Evolutionary conservation across 192 early-diverging fungal species (phyloP).

Genomic region (Physocladia obscura): DNA sequence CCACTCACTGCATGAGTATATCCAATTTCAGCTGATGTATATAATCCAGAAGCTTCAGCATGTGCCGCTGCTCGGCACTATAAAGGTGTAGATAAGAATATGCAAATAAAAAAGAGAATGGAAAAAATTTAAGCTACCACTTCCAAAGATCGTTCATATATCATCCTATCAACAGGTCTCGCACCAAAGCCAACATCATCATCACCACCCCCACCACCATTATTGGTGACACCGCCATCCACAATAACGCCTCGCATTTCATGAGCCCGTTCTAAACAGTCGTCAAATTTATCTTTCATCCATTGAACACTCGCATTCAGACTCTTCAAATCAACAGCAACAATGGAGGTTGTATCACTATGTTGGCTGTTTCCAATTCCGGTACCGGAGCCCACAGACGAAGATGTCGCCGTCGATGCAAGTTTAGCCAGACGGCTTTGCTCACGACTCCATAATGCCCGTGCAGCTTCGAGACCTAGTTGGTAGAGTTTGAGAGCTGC

Average conservation of each 20-base stretch:
- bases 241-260: slow-evolving; percentile 20
- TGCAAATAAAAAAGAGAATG: not conserved
- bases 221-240: slow-evolving; percentile 2
- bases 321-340: slow-evolving; percentile 29
- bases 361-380: not conserved
- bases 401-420: not conserved
- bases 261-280: slow-evolving; percentile 83
- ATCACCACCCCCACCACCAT: slow-evolving; percentile 1
- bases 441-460: slow-evolving; percentile 36
- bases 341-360: not conserved
- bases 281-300: slow-evolving; percentile 88
- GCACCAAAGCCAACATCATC: not conserved
- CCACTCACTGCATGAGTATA: slow-evolving; percentile 36
- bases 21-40: slow-evolving; percentile 27
- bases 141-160: slow-evolving; percentile 47
- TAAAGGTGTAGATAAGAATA: not conserved
- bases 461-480: slow-evolving; percentile 43
- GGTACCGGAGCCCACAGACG: not conserved
- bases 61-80: slow-evolving; percentile 36
- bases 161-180: slow-evolving; percentile 35
- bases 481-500: slow-evolving; percentile 47
- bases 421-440: not conserved
- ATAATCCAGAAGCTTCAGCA: slow-evolving; percentile 25
- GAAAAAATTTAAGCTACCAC: slow-evolving; percentile 33
- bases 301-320: slow-evolving; percentile 77